phyloP scores from a whole-genome alignment of 257 asterid genomes.

The Solanum gandarillasii region DNA sequence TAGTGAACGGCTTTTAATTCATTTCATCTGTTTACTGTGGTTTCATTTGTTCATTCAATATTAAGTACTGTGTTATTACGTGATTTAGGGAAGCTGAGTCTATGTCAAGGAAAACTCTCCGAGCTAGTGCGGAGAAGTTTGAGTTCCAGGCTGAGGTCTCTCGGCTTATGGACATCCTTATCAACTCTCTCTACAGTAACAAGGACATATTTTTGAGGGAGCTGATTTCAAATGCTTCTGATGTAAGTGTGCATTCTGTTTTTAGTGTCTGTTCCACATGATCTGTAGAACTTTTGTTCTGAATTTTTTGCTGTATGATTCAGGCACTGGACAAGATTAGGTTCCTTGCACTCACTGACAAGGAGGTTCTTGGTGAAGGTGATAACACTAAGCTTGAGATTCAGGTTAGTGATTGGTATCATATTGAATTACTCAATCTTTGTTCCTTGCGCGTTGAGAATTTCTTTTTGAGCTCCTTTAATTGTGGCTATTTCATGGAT shows the following conservation, averaged over 20 bases:
- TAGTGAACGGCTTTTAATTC: neutral
- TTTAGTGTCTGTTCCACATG: neutral
- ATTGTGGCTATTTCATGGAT: neutral
- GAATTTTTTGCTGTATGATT: neutral
- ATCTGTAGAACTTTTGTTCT: neutral
- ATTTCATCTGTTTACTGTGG: neutral
- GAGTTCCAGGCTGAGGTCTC: conserved; percentile 99
- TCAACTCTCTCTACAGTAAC: conserved; percentile 94
- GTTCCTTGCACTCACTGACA: conserved; percentile 81
- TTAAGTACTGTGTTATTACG: neutral
- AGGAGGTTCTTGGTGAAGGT: conserved; percentile 92
- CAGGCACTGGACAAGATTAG: conserved; percentile 95
- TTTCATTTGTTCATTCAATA: neutral
- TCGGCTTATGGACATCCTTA: conserved; percentile 88
- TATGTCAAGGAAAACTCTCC: conserved; percentile 60
- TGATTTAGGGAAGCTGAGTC: conserved; percentile 76
- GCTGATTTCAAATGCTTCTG: conserved; percentile 95
- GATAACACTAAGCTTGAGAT: conserved; percentile 81
- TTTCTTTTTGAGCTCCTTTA: neutral
- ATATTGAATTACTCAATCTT: neutral
- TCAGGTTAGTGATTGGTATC: conserved; percentile 40
- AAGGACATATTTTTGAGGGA: conserved; percentile 94
- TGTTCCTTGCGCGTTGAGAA: neutral
- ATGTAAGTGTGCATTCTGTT: conserved; percentile 37
- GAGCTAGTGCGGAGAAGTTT: conserved; percentile 76